Conservation (phyloP, 2,329 filamentous ascomycete species). For the Uncinocarpus reesii region DNA sequence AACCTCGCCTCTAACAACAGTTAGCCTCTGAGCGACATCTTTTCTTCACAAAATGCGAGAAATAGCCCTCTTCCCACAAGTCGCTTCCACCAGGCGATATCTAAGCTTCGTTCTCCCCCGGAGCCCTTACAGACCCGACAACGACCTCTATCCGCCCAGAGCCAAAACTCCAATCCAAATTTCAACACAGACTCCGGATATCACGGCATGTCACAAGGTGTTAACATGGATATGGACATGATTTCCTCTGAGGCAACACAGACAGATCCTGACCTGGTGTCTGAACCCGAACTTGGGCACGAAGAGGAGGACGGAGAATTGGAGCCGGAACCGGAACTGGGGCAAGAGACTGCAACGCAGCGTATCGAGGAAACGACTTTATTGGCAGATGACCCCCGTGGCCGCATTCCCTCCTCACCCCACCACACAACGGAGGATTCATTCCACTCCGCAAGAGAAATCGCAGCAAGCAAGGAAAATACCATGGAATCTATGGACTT, state of each 20-base stretch:
- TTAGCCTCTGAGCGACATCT: conserved; percentile 41
- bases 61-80: conserved; percentile 28
- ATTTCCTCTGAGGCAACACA: conserved; percentile 4
- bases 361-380: conserved; percentile 25
- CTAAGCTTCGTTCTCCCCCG: conserved; percentile 22
- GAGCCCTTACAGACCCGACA: conserved; percentile 15
- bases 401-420: conserved; percentile 23
- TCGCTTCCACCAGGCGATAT: conserved; percentile 28
- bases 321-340: neutral
- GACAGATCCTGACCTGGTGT: neutral
- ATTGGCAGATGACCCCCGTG: conserved; percentile 14
- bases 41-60: conserved; percentile 33
- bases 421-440: conserved; percentile 35
- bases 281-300: neutral
- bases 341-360: conserved; percentile 22
- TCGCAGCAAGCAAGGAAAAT: conserved; percentile 26
- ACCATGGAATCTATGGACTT: conserved; percentile 31
- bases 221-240: conserved; percentile 27
- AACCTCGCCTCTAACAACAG: conserved; percentile 12
- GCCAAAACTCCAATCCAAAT: conserved; percentile 32
- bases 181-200: conserved; percentile 41
- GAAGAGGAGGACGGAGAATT: neutral
- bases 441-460: conserved; percentile 39
- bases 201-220: conserved; percentile 37
- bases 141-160: conserved; percentile 23